These are phyloP conservation scores for Backusella parvicylindrica DNA, from an alignment of 192 early-diverging fungal species.

Conservation along the genomic window DNA sequence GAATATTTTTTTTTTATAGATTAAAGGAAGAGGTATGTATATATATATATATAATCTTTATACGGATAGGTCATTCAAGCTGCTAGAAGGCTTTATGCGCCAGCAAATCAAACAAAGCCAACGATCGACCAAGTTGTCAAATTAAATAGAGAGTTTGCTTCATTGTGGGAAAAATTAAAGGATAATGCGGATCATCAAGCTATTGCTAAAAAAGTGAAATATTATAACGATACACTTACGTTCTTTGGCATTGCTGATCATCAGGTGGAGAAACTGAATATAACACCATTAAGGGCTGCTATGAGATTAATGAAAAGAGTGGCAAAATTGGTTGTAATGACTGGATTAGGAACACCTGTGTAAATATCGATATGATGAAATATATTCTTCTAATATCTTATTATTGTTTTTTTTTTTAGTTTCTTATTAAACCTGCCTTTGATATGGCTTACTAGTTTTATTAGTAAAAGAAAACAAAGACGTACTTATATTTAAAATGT, in stretches of 20 bases:
- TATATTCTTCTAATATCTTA: neutral
- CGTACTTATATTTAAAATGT: conserved; percentile 16
- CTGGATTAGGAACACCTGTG: conserved; percentile 82
- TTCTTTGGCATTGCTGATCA: conserved; percentile 95
- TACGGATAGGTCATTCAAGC: conserved; percentile 77
- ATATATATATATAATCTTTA: neutral
- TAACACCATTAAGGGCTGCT: conserved; percentile 64
- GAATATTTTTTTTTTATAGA: too few species aligned
- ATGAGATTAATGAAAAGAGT: conserved; percentile 65
- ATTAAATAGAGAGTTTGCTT: conserved; percentile 81
- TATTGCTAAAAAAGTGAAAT: conserved; percentile 63
- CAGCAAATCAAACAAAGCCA: conserved; percentile 67
- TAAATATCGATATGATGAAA: conserved; percentile 30
- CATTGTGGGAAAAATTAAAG: conserved; percentile 75
- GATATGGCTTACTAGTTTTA: conserved; percentile 42
- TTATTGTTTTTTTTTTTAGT: conserved; percentile 26
- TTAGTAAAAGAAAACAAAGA: conserved; percentile 51
- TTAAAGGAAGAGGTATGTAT: neutral
- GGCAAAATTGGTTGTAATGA: conserved; percentile 65
- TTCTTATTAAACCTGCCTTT: conserved; percentile 52
- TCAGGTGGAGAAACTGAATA: conserved; percentile 81
- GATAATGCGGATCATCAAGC: conserved; percentile 74
- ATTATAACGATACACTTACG: conserved; percentile 84
- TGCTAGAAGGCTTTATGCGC: conserved; percentile 85
- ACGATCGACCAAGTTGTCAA: conserved; percentile 82